These are phyloP conservation scores for Petunia secreta DNA, from an alignment of 257 asterid genomes.

Conservation along the genomic window DNA sequence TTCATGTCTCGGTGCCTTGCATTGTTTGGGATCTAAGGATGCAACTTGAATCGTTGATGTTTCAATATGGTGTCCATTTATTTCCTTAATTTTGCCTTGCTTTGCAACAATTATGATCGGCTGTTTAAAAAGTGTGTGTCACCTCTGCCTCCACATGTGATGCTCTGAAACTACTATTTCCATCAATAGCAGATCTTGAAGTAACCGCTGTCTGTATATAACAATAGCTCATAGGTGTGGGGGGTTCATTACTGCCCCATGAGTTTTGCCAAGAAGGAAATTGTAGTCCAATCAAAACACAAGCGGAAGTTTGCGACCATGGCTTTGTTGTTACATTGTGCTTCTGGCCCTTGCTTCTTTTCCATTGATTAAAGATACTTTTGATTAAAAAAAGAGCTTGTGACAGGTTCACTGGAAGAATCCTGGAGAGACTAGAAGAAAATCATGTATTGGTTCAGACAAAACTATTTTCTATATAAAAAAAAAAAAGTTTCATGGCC, in stretches of 20 bases:
- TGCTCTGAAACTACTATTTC: conserved; percentile 13
- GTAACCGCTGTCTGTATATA: too few species aligned
- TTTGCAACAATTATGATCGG: conserved; percentile 1
- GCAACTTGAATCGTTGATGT: background rate
- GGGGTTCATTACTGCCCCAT: background rate
- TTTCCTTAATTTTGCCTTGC: conserved; percentile 1
- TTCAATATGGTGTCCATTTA: background rate
- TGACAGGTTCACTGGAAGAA: too few species aligned
- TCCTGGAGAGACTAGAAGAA: too few species aligned
- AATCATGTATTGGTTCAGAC: too few species aligned
- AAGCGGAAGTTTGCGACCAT: background rate
- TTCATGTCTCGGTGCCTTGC: background rate
- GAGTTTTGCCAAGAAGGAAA: conserved; percentile 15
- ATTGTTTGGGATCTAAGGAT: conserved; percentile 17
- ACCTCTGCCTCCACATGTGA: conserved; percentile 13
- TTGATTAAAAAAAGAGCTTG: background rate
- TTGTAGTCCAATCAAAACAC: background rate
- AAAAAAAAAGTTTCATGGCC: too few species aligned
- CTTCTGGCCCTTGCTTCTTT: background rate
- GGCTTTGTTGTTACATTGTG: background rate
- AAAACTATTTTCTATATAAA: too few species aligned
- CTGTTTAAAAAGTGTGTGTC: conserved; percentile 4
- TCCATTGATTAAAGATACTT: background rate
- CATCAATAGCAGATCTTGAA: background rate
- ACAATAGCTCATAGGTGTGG: background rate